Evolutionary conservation across 768 basidiomycete species (phyloP).

Genomic region (Porpolomopsis calyptriformis): DNA sequence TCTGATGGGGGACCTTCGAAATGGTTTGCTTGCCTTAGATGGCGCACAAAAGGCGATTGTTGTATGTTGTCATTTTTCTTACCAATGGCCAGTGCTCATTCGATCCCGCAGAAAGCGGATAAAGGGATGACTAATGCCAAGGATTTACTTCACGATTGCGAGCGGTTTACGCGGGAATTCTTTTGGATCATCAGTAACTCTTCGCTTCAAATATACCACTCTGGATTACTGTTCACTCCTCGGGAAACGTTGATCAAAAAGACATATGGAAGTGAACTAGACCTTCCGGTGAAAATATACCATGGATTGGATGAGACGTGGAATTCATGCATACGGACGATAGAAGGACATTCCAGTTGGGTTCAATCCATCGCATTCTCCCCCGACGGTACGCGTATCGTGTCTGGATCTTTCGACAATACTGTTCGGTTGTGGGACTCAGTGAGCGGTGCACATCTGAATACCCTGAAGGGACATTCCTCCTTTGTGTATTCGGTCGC

Average conservation of each 20-base stretch:
- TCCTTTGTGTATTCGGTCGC: conserved; percentile 13
- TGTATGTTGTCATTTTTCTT: not conserved
- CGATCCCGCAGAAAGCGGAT: not conserved
- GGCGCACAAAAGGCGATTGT: not conserved
- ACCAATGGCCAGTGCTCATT: not conserved
- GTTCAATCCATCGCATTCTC: not conserved
- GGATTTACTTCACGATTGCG: not conserved
- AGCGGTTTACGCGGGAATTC: not conserved
- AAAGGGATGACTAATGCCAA: not conserved
- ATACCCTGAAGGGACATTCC: not conserved
- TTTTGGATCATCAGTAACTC: not conserved
- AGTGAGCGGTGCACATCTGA: not conserved
- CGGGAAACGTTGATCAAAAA: not conserved
- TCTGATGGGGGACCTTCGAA: not conserved
- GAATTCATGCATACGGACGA: not conserved
- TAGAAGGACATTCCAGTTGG: not conserved
- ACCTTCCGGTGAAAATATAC: not conserved
- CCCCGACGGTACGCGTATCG: not conserved
- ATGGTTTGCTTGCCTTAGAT: not conserved
- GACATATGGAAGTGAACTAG: not conserved
- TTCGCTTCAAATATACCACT: conserved; percentile 3
- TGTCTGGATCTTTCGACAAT: not conserved
- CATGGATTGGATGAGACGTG: not conserved
- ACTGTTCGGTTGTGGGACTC: not conserved
- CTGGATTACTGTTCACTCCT: conserved; percentile 1